Conservation (phyloP, 352 stramenopile genomes). For the Aphanomyces stellatus region DNA sequence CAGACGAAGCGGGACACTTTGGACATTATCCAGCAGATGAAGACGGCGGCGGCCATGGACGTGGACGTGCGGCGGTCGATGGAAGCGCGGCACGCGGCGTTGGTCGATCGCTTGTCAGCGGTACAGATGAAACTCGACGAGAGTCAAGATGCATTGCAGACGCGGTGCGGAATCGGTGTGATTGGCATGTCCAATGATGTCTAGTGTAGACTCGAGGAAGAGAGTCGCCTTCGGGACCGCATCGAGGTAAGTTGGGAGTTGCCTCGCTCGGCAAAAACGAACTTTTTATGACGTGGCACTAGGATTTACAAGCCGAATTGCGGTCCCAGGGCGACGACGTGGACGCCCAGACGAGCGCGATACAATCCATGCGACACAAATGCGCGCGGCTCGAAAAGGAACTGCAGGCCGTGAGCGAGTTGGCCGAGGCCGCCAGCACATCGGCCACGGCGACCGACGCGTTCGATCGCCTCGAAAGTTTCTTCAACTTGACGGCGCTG, state of each 20-base stretch:
- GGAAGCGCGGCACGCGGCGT: not conserved
- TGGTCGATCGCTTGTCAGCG: not conserved
- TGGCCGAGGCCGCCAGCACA: conserved; percentile 71
- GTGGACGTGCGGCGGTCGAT: not conserved
- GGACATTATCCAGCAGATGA: conserved; percentile 6
- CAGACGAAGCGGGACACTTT: not conserved
- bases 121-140: not conserved
- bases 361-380: conserved; percentile 56
- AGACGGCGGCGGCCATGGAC: not conserved
- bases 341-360: conserved; percentile 40
- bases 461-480: conserved; percentile 79
- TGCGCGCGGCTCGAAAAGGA: conserved; percentile 64
- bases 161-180: not conserved
- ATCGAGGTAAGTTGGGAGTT: not conserved
- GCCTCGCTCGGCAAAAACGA: not conserved
- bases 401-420: conserved; percentile 59
- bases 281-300: not conserved
- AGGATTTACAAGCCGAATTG: conserved; percentile 10
- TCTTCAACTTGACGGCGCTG: conserved; percentile 77
- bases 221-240: not conserved
- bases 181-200: not conserved
- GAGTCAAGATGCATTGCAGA: not conserved
- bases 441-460: conserved; percentile 48
- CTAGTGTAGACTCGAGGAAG: conserved; percentile 1
- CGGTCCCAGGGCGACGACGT: conserved; percentile 30